Base-by-base conservation (phyloP, 1,284 basidiomycete species). In the Hymenochaete sp. region DNA sequence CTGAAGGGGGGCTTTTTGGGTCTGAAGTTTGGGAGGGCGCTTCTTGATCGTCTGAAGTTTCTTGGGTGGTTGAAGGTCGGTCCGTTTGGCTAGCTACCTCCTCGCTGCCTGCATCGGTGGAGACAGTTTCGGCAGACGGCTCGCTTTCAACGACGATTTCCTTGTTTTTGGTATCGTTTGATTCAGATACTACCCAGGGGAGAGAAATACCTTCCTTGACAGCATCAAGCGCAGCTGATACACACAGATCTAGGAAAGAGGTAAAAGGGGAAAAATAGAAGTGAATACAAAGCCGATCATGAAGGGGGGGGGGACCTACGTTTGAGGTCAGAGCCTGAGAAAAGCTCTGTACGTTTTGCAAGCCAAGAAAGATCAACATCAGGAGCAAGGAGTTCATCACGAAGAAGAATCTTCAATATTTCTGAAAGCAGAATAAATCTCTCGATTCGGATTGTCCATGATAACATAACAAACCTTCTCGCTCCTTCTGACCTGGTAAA, bases 271-370 rank as follows among this genome's bases (percentile, higher is more conserved):
- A 49, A 48, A 42, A 43, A 35, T 19, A 35, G 13, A 28, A 19
- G 31, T 21, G 36, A 19, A 29, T 29, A 28, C 45, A 33, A 45
- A 45, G 16, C 44, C 5, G 16, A 28, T 9, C 13, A n/a, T 40
- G 35, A 38, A 13, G 14, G 8, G 32, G 8, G 36, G 44, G 45
- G 18, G 26, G 1, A 71, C 87, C 61, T 53, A 93, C 91, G 88
- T 62, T 93, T 93, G 48, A 95, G 67, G 62, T 95, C 91, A n/a
- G 88, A 92, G 13, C 91, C 91, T 44, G 91, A 93, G 64, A 91
- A 95, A 48, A 76, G 78, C 44, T 88, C 86, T 0, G 91, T 92
- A 57, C 78, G 73, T 59, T 73, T 75, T 2, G 87, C 85, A 18
- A 93, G 63, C 19, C 59, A 59, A 37, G 69, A 65, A 4, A 85